Base-by-base conservation (phyloP, 371 early-diverging fungal species). In the Phascolomyces articulosus region DNA sequence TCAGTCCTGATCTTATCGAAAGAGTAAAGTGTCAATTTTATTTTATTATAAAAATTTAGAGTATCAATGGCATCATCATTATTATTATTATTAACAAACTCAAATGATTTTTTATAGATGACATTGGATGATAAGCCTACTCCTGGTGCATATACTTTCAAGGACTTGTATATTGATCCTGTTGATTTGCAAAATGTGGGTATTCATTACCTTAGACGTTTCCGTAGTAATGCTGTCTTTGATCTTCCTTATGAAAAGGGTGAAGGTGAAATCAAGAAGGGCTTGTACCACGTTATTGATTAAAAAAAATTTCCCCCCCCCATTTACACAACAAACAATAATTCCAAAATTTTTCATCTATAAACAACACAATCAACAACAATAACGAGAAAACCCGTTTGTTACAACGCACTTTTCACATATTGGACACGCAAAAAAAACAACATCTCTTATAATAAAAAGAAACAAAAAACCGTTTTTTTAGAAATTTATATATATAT, bases 101-200 rank as follows among this genome's bases (percentile, higher is more conserved):
- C 1, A n/a, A 60, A 77, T 74, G 40, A 62, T 41, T 18, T 0
- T 13, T 13, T 18, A 0, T 72, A 82, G 83, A 84, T 92, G 85
- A 85, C 79, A 60, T 69, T 93, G 65, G 87, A 90, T 75, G 95
- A 95, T 65, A 79, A 84, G 67, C 85, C 90, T 48, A 87, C 87
- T 26, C 79, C 86, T 58, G 88, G 82, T 31, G 87, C 91, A 62
- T 84, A 89, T 70, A 92, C 91, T 21, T 96, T 96, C 73, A 85
- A 82, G n/a, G 95, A 97, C 59, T 79, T 96, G 58, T 90, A 89
- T 53, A 90, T 97, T 70, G 78, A 87, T 66, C 96, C 96, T 16
- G 82, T 84, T 57, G 83, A 82, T 8, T 80, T 95, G 28, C 96
- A 96, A 71, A 75, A 87, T 40, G 86, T 88, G 53, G 91, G 94